phyloP scores from a whole-genome alignment of 306 rosid genomes.

The Argentina anserina region DNA sequence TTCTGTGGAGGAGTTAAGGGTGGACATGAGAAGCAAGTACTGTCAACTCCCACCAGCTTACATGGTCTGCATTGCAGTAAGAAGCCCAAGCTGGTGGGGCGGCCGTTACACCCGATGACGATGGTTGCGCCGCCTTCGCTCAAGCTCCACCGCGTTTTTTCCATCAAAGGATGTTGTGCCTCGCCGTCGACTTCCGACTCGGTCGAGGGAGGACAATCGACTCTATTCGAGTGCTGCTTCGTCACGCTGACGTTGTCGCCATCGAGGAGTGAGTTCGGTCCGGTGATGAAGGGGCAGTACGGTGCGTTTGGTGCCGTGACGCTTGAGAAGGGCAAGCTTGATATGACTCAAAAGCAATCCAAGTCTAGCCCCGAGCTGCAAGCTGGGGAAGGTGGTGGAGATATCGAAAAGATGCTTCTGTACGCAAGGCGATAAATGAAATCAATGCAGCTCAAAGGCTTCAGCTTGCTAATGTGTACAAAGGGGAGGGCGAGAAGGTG shows the following conservation, averaged over 20 bases:
- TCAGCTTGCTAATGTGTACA: no score
- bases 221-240: conserved; percentile 58
- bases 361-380: conserved; percentile 76
- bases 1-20: conserved; percentile 61
- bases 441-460: no score
- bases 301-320: conserved; percentile 80
- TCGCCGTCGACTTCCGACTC: conserved; percentile 30
- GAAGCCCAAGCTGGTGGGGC: conserved; percentile 30
- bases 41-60: conserved; percentile 91
- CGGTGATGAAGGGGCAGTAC: conserved; percentile 72
- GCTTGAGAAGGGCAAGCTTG: conserved; percentile 83
- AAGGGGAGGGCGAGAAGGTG: no score
- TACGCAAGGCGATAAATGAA: no score
- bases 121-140: background rate
- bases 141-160: conserved; percentile 18
- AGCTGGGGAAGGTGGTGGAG: conserved; percentile 90
- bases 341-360: conserved; percentile 64
- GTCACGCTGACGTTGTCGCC: conserved; percentile 27
- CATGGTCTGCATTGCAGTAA: conserved; percentile 83
- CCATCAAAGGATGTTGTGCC: conserved; percentile 35
- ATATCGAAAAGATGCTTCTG: conserved; percentile 91
- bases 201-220: conserved; percentile 31
- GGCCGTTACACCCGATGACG: conserved; percentile 4
- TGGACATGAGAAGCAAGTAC: conserved; percentile 83
- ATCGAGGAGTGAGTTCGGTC: conserved; percentile 20